Evolutionary conservation across 257 asterid genomes (phyloP), one percentile per base, ranked within the genome.

Genomic region (Jaltomata sinuosa): DNA sequence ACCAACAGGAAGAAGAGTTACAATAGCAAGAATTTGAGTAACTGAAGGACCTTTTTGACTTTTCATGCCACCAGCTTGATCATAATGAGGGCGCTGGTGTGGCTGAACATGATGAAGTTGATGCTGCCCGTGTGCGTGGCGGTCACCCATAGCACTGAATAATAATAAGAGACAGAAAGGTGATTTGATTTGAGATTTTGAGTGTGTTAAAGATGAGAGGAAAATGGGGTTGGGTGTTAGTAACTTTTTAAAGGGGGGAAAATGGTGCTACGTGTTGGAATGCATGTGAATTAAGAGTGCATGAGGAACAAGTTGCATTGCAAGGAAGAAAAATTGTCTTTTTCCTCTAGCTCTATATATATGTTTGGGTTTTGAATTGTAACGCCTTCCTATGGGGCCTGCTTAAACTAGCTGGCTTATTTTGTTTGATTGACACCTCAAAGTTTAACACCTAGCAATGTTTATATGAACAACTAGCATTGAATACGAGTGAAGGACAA

Each of bases 1-100:
- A 19, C 83, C 85, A 0, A 83, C 86, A 14, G 88, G 87, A 4
- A 84, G 69, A 32, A 84, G 84, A 31, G 87, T 84, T 38, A 84
- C 61, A 47, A 79, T 64, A 6, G 84, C 69, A 6, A 84, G 19
- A 0, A 84, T 22, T 65, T 84, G 84, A 6, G 81, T 12, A 40
- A 53, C 62, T 12, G 87, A 29, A 42, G 85, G 80, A 83, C 80
- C 54, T 11, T 32, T 55, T 0, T 67, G 49, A 45, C 25, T 25
- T 22, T 36, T 47, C 18, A 55, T 22, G 6, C 22, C 29, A 31
- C 61, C 32, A 52, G 19, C 19, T 47, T n/a, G n/a, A n/a, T 65
- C 80, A 11, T 82, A 64, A 22, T 11, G 19, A 29, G 34, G 22
- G 11, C 76, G 84, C 10, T 42, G 61, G 34, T 34, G 77, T n/a